Conservation (phyloP, 441 rosid genomes). For the Euphorbia celastroides region DNA sequence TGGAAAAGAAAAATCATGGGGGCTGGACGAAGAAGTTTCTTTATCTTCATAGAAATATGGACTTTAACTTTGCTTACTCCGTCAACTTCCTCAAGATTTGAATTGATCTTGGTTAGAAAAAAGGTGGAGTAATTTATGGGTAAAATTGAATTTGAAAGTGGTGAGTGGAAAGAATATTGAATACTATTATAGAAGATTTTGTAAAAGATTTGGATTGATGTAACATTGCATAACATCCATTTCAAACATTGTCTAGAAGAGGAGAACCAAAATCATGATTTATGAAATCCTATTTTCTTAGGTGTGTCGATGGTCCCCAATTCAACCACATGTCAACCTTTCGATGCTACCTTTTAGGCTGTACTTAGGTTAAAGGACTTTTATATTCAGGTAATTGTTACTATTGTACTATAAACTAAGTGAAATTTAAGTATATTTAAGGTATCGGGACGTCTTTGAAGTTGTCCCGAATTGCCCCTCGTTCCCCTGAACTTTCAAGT, state of each 20-base stretch:
- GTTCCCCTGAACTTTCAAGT: too few relatives aligned
- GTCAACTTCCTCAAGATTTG: background rate
- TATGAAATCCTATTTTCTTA: background rate
- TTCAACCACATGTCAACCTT: too few relatives aligned
- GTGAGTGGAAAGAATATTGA: constrained; percentile 2
- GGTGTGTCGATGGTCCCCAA: background rate
- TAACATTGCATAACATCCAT: background rate
- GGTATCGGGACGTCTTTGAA: too few relatives aligned
- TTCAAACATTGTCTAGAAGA: background rate
- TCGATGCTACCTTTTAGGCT: background rate
- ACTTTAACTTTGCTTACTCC: background rate
- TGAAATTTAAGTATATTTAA: too few relatives aligned
- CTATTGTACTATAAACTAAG: too few relatives aligned
- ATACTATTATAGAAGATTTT: constrained; percentile 1
- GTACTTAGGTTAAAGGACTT: too few relatives aligned
- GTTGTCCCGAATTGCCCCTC: too few relatives aligned
- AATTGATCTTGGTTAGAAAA: background rate
- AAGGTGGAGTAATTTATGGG: background rate
- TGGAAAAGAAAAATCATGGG: too few relatives aligned
- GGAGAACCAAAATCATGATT: background rate
- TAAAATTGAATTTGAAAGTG: background rate
- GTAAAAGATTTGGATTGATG: background rate
- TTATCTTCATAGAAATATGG: too few relatives aligned
- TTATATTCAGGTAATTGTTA: too few relatives aligned
- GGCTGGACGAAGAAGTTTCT: too few relatives aligned